phyloP scores from a whole-genome alignment of 1,284 basidiomycete species.

The Takashimella koratensis region DNA sequence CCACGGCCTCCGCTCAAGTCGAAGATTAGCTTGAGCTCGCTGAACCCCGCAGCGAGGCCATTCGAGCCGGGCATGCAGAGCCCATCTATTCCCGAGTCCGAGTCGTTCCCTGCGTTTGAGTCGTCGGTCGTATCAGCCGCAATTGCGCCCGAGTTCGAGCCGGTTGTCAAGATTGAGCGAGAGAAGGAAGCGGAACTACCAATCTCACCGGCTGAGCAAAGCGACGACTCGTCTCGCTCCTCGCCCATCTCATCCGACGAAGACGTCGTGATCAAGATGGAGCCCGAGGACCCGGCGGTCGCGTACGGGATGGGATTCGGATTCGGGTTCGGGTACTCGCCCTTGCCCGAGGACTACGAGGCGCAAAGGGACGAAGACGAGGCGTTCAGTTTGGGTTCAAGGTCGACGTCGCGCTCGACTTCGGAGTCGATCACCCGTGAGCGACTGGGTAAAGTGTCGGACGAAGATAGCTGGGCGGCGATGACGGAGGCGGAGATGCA shows the following conservation, averaged over 20 bases:
- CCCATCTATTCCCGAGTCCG: not conserved
- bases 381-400: not conserved
- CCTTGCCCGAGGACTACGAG: conserved; percentile 39
- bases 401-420: not conserved
- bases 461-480: no score
- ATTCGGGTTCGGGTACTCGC: conserved; percentile 34
- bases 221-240: not conserved
- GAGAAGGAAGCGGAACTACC: no score
- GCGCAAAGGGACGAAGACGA: conserved; percentile 38
- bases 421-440: not conserved
- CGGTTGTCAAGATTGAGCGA: not conserved
- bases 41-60: not conserved
- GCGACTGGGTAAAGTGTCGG: no score
- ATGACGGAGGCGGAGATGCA: not conserved
- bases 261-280: not conserved
- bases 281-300: not conserved
- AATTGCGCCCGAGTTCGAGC: not conserved
- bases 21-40: not conserved
- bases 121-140: not conserved
- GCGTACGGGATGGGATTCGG: not conserved
- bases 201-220: no score
- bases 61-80: not conserved
- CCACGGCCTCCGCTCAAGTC: not conserved
- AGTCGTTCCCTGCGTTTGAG: not conserved
- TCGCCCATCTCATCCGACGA: not conserved